phyloP scores from a whole-genome alignment of 1,284 basidiomycete species.

The Malassezia sympodialis region DNA sequence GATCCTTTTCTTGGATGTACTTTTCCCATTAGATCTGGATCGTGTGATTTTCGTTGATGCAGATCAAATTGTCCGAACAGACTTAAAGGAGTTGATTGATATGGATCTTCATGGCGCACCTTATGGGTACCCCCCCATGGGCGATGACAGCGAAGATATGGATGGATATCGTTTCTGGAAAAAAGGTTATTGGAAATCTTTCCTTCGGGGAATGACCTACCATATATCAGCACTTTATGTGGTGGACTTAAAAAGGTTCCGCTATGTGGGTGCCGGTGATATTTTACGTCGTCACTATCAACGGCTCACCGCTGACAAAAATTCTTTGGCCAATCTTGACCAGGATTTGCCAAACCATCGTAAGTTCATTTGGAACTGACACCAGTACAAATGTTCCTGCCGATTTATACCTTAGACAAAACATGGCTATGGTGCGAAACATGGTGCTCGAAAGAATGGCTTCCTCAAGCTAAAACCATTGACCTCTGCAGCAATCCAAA shows the following conservation, averaged over 20 bases:
- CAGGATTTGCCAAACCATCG: constrained; percentile 54
- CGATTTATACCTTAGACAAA: constrained; percentile 37
- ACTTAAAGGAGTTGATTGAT: constrained; percentile 82
- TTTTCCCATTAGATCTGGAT: constrained; percentile 95
- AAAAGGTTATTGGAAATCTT: constrained; percentile 54
- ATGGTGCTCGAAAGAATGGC: constrained; percentile 40
- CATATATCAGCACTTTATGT: constrained; percentile 68
- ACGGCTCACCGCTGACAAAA: constrained; percentile 78
- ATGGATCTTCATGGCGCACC: constrained; percentile 66
- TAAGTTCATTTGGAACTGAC: constrained; percentile 55
- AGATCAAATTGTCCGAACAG: constrained; percentile 73
- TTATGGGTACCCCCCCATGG: constrained; percentile 81
- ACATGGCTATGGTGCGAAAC: constrained; percentile 48
- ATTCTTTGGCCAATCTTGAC: constrained; percentile 85
- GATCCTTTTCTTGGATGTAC: constrained; percentile 92
- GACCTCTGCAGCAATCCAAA: constrained; percentile 49
- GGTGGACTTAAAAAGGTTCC: constrained; percentile 87
- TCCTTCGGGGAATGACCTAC: constrained; percentile 26
- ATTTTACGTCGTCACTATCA: constrained; percentile 86
- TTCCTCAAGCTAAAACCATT: constrained; percentile 40
- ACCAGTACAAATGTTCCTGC: constrained; percentile 28
- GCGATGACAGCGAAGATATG: constrained; percentile 80
- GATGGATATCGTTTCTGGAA: constrained; percentile 99
- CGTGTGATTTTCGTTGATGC: constrained; percentile 98
- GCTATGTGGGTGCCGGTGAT: constrained; percentile 63